Evolutionary conservation across 805 yeast genomes (phyloP), one percentile per base, ranked within the genome.

Genomic region (Lipomyces mesembrius): DNA sequence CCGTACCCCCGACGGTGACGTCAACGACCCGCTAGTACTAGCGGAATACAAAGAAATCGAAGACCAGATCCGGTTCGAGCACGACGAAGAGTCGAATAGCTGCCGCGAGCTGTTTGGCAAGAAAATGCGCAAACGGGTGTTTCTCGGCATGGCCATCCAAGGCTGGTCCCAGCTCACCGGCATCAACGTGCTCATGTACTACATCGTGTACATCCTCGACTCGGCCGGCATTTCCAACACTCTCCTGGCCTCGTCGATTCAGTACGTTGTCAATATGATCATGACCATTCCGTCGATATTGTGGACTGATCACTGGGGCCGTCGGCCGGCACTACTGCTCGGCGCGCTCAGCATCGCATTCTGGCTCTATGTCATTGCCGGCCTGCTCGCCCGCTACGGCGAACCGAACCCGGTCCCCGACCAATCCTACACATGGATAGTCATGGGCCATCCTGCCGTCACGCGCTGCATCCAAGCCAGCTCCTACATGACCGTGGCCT

Each of bases 281-380:
- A 79, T 83, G 69, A 86, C 89, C 35, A 77, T 87, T 59, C 83
- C 90, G 43, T 86, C 88, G 51, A 83, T 87, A 69, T 74, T 78
- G 46, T 76, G 82, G 55, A 78, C 87, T 74, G 92, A 88, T 74
- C 76, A 77, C 49, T 75, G 86, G 74, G 96, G 96, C 71, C 86
- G 94, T 77, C 84, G 93, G 77, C 80, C 84, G 61, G 76, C 86
- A 57, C 80, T 89, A 77, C 75, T 88, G 62, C 76, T 78, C 65
- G 94, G 94, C 68, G 85, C 91, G 51, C 77, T 83, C 53, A 85
- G 86, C 67, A 88, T 88, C 90, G 81, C 83, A 72, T 74, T 82
- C 46, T 87, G 88, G 1, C 83, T 90, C 74, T 82, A 88, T 62
- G 80, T 89, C 60, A 89, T 91, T 70, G 97, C 90, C 1, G 83